Evolutionary conservation across 1,139 yeast species (phyloP), one percentile per base, ranked within the genome.

Genomic region (Magnusiomyces paraingens): DNA sequence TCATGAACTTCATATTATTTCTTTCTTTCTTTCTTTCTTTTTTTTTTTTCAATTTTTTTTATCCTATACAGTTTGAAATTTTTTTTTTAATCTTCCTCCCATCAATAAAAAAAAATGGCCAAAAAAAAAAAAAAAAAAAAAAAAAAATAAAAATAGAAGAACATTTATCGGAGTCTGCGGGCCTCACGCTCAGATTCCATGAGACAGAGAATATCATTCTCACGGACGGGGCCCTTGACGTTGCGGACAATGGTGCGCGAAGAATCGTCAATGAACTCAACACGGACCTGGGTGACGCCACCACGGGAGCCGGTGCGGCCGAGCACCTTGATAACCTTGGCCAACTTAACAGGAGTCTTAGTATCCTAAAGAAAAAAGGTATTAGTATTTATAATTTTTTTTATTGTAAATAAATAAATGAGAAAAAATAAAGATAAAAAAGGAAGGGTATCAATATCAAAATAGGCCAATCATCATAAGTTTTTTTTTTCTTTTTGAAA

Each of bases 141-240:
- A 26, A 26, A 21, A 48, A 46, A 14, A 18, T 36, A 22, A n/a
- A 20, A 14, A 26, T 20, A 22, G 15, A 21, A 44, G 15, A 35
- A 5, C 22, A 47, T 58, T 68, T 73, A 73, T 65, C 77, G 71
- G 68, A 73, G 68, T 64, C 77, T 70, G 80, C 94, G 86, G 73
- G 99, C 99, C 83, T 93, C 99, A 85, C 99, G 93, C 83, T 93
- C 99, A 69, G 98, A 93, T 83, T 93, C 99, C 96, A 93, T 93
- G 77, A 93, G 84, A 78, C 96, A 93, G 77, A 93, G 86, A 79
- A 93, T 89, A 79, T 93, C 99, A 80, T 91, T 89, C 80, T 91
- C 98, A 81, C 98, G 89, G 76, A 91, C 98, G 78, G 99, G 97
- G 73, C 99, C 99, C 83, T 74, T 93, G 78, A 93, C 99, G 84